Evolutionary conservation across 495 filamentous ascomycete genomes (phyloP), one percentile per base, ranked within the genome.

Genomic region (Xylaria bambusicola): DNA sequence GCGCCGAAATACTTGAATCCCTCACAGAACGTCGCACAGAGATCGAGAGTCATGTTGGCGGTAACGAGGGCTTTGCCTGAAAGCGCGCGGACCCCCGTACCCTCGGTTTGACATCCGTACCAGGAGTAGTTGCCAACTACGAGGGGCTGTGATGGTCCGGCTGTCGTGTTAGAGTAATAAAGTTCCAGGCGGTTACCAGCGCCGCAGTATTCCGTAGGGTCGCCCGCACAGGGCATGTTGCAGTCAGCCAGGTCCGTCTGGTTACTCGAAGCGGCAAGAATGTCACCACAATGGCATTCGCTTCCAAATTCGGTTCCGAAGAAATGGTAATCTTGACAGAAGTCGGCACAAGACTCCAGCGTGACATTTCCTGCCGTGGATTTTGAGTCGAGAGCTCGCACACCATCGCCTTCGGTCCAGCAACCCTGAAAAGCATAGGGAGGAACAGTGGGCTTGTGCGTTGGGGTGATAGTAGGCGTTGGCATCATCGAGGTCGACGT

Each of bases 371-470:
- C 66, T 66, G 38, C 64, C 56, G 27, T 41, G 10, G 24, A 47
- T 17, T 36, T 57, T 6, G 56, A 59, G 4, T 61, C 52, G 6
- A 77, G 66, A 10, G 75, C 75, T 15, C 73, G 62, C 35, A 51
- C 60, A 2, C 55, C 66, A 1, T 56, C 66, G 15, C 65, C 69
- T 66, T 82, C 79, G 10, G 74, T 77, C 66, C 73, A 76, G 67
- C 79, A 82, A 12, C 79, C 79, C 10, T 74, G 66, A 24, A 70
- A 68, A 15, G 45, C 45, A 52, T 73, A 80, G n/a, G 52, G 61
- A 3, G 75, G 72, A 17, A 77, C 74, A 1, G 65, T 71, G 3
- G 66, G 65, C 53, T 70, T 71, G 55, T 61, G 26, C 57, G n/a
- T 50, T 0, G 60, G 36, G 10, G 58, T 61, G n/a, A 60, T 63